phyloP scores from a whole-genome alignment of 2,329 filamentous ascomycete genomes.

The Pseudohalonectria lignicola region DNA sequence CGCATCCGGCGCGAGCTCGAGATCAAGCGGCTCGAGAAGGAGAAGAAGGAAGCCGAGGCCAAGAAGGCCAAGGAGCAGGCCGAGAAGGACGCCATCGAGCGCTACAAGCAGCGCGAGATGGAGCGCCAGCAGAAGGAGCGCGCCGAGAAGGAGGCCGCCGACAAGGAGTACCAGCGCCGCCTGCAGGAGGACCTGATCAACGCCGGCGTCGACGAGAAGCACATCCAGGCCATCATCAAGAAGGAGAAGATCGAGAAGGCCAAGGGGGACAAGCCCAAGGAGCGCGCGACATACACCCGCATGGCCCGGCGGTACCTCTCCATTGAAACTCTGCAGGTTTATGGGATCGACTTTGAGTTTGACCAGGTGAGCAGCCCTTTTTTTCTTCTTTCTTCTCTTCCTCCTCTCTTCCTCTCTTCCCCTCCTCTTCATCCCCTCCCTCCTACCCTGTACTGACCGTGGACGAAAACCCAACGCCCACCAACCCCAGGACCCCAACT shows the following conservation, averaged over 20 bases:
- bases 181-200: constrained; percentile 47
- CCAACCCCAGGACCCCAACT: constrained; percentile 60
- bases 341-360: constrained; percentile 45
- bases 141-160: constrained; percentile 34
- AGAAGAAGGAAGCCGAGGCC: constrained; percentile 32
- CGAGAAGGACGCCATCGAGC: constrained; percentile 39
- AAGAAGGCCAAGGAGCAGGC: constrained; percentile 31
- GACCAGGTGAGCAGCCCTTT: constrained; percentile 35
- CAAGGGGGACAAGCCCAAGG: constrained; percentile 29
- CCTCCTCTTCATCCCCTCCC: too few species aligned
- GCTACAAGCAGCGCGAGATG: constrained; percentile 36
- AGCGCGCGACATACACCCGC: constrained; percentile 45
- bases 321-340: constrained; percentile 46
- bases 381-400: too few species aligned
- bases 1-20: constrained; percentile 42
- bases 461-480: too few species aligned
- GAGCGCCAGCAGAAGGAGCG: constrained; percentile 34
- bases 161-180: constrained; percentile 42
- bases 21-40: constrained; percentile 32
- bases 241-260: constrained; percentile 35
- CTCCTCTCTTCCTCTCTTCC: neutral
- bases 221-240: constrained; percentile 47
- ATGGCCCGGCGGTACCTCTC: constrained; percentile 53
- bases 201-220: constrained; percentile 46
- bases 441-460: too few species aligned